Evolutionary conservation across 805 yeast genomes (phyloP).

Genomic region (Lachancea lanzarotensis): DNA sequence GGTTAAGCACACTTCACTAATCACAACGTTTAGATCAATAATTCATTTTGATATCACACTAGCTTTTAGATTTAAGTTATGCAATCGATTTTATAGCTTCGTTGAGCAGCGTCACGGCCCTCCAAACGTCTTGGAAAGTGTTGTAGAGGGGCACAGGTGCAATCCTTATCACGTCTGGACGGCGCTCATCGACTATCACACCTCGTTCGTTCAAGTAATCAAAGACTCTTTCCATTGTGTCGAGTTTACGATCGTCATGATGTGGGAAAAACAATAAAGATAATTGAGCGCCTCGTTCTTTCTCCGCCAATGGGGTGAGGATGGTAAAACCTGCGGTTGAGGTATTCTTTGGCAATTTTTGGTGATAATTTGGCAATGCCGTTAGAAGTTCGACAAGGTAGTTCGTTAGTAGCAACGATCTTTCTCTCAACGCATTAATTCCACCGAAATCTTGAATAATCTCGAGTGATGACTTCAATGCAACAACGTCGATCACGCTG

Average conservation of each 20-base stretch:
- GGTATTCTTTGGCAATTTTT: conserved; percentile 11
- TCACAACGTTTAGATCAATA: no score
- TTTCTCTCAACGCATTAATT: conserved; percentile 45
- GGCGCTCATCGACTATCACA: conserved; percentile 78
- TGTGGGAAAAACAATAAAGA: conserved; percentile 62
- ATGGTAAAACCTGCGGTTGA: conserved; percentile 43
- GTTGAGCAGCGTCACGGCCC: conserved; percentile 41
- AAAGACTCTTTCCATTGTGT: conserved; percentile 58
- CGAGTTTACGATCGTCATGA: conserved; percentile 29
- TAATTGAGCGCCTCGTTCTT: conserved; percentile 73
- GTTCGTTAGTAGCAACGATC: conserved; percentile 52
- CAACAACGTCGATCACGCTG: conserved; percentile 75
- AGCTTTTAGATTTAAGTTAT: background rate
- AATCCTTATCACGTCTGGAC: conserved; percentile 85
- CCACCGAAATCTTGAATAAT: conserved; percentile 60
- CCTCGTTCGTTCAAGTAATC: conserved; percentile 46
- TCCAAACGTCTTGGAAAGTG: conserved; percentile 55
- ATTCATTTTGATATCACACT: background rate
- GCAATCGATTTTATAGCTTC: conserved; percentile 29
- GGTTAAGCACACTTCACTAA: no score
- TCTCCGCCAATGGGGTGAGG: conserved; percentile 57
- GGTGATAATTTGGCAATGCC: conserved; percentile 41
- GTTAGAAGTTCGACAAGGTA: conserved; percentile 46
- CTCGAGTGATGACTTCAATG: conserved; percentile 61
- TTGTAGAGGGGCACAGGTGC: conserved; percentile 86